A percentile compares a stretch with the other conserved stretches of the same genome.
Evolutionary conservation across 2,329 filamentous ascomycete species (phyloP).

Genomic region (Alternaria brassicicola): DNA sequence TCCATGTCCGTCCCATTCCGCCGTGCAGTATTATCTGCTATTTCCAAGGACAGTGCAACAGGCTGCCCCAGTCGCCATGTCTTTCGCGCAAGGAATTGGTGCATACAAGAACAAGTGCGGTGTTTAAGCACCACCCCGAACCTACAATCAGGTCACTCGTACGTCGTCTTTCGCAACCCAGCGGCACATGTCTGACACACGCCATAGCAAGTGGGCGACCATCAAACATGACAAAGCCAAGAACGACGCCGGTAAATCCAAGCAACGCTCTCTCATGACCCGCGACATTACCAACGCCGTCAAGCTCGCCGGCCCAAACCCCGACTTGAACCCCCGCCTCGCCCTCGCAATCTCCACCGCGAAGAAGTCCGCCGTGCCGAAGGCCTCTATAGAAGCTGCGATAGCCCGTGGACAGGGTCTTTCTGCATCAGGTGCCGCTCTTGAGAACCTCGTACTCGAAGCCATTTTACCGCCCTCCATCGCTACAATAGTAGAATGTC

Average conservation of each 20-base stretch:
- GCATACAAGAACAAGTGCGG: conserved; percentile 28
- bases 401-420: conserved; percentile 88
- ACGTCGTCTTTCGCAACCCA: conserved; percentile 9
- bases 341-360: conserved; percentile 74
- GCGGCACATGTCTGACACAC: not conserved
- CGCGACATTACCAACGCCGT: conserved; percentile 77
- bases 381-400: conserved; percentile 80
- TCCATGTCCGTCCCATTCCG: conserved; percentile 36
- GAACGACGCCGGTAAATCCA: conserved; percentile 79
- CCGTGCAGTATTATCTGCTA: conserved; percentile 21
- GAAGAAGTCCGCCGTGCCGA: conserved; percentile 86
- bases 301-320: conserved; percentile 76
- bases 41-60: conserved; percentile 10
- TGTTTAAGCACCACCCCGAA: conserved; percentile 37
- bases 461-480: conserved; percentile 75
- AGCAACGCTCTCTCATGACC: conserved; percentile 69
- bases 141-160: conserved; percentile 44
- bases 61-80: conserved; percentile 30
- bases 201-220: conserved; percentile 83
- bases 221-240: conserved; percentile 95
- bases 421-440: conserved; percentile 72
- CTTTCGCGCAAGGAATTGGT: conserved; percentile 13
- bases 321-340: conserved; percentile 75
- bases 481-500: conserved; percentile 81
- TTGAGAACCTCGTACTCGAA: conserved; percentile 82